Evolutionary conservation across 129 eudicot genomes (phyloP), one percentile per base, ranked within the genome.

Genomic region (Tanacetum coccineum): DNA sequence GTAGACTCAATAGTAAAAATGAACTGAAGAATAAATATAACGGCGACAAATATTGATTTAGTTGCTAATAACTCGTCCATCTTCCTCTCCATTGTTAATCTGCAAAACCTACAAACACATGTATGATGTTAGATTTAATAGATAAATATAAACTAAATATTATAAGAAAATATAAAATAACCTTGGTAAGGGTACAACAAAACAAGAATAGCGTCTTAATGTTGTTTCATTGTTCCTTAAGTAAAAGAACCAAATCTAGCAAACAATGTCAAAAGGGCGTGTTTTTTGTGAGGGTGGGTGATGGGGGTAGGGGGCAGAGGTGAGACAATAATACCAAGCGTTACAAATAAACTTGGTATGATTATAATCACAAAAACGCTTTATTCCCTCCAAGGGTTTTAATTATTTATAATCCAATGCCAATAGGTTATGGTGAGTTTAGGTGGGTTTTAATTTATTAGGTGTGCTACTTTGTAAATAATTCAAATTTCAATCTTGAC

Each of bases 281-380:
- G 4, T 39, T 13, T 9, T 17, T 52, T 11, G 40, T 56, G 21
- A 10, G 3, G 21, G 61, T 55, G 30, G 59, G 40, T 52, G 45
- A 64, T 56, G 67, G 67, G 56, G 13, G n/a, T 15, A 52, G 53
- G 32, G 11, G 62, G 32, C 11, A 7, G n/a, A 3, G 14, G 69
- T 22, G 79, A 17, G 79, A 53, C 47, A 61, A 45, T 75, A 51
- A 75, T 75, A 75, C 74, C 69, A 59, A 69, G 70, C 74, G 79
- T 75, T 75, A 68, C 74, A 59, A 68, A 67, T 75, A 75, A 67
- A 68, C 68, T 75, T 75, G 79, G 74, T 68, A 67, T 68, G 74
- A 68, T 59, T 68, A 75, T 61, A 68, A 68, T 75, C 74, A 21
- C 63, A 51, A 59, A 20, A 68, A 67, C 74, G 68, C 79, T 68